Evolutionary conservation across 2,329 filamentous ascomycete genomes (phyloP).

Genomic region (Nemania sp.): DNA sequence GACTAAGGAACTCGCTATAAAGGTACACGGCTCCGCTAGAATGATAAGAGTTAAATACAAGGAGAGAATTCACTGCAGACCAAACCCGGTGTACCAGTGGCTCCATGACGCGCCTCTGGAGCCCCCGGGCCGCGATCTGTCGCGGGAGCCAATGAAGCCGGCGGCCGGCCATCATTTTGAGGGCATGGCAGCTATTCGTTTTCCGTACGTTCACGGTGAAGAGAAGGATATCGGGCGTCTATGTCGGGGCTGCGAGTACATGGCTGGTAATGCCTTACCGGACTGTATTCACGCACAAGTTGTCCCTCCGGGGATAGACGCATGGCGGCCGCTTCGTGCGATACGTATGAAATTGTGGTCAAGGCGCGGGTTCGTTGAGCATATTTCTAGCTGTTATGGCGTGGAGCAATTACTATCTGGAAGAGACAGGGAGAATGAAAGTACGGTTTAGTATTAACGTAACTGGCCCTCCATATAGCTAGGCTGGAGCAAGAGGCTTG

Average conservation of each 20-base stretch:
- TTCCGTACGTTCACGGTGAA: conserved; percentile 43
- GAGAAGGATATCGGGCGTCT: conserved; percentile 40
- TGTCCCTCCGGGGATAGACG: conserved; percentile 11
- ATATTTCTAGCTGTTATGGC: conserved; percentile 45
- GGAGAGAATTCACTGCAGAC: conserved; percentile 18
- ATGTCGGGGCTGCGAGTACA: conserved; percentile 46
- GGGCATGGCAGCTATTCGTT: conserved; percentile 46
- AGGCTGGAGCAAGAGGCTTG: no score
- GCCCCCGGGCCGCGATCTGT: conserved; percentile 44
- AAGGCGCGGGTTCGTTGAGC: conserved; percentile 41
- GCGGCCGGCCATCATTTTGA: conserved; percentile 43
- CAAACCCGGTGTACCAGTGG: conserved; percentile 31
- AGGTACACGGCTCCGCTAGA: conserved; percentile 43
- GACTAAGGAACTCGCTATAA: conserved; percentile 46
- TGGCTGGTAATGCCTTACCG: conserved; percentile 7
- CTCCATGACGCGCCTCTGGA: conserved; percentile 43
- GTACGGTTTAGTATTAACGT: neutral
- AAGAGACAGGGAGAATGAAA: neutral
- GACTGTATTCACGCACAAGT: conserved; percentile 5
- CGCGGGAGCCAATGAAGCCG: conserved; percentile 37
- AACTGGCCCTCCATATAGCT: no score
- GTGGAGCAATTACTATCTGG: conserved; percentile 16
- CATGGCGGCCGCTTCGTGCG: conserved; percentile 17
- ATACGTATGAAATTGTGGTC: conserved; percentile 41
- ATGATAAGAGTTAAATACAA: conserved; percentile 26